These are phyloP conservation scores for Fragilaria radians DNA, from an alignment of 108 stramenopile genomes.

Conservation along the genomic window DNA sequence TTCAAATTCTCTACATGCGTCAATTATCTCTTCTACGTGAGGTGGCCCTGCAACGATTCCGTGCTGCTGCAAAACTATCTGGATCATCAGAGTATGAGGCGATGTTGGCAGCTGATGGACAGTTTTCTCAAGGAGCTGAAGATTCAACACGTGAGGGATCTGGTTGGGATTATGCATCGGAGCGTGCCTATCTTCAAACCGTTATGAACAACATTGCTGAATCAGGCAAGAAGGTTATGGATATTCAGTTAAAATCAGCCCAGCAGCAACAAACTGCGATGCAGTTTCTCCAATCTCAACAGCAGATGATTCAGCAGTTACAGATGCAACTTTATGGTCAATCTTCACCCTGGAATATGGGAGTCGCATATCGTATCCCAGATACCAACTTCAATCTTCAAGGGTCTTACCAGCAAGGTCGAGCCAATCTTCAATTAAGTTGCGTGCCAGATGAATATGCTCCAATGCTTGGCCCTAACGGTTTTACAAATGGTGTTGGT, in stretches of 20 bases:
- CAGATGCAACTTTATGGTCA: constrained; percentile 94
- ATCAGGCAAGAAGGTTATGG: constrained; percentile 68
- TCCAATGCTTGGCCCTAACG: constrained; percentile 91
- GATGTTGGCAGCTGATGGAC: constrained; percentile 89
- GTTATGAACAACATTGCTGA: constrained; percentile 85
- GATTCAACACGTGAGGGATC: constrained; percentile 72
- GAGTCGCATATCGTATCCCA: constrained; percentile 94
- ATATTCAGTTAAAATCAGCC: constrained; percentile 71
- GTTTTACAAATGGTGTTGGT: constrained; percentile 95
- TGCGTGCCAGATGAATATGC: constrained; percentile 97
- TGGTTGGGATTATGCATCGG: constrained; percentile 82
- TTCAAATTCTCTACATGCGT: constrained; percentile 86
- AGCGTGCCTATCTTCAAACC: constrained; percentile 66
- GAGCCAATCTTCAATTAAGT: constrained; percentile 87
- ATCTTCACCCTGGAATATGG: constrained; percentile 88
- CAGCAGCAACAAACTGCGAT: constrained; percentile 88
- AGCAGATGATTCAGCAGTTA: constrained; percentile 92
- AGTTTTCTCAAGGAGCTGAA: constrained; percentile 78
- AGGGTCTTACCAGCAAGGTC: constrained; percentile 91
- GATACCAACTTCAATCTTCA: constrained; percentile 95
- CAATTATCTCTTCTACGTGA: constrained; percentile 85
- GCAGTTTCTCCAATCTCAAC: constrained; percentile 92
- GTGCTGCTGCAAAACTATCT: constrained; percentile 60
- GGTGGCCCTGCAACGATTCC: constrained; percentile 79
- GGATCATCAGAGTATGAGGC: constrained; percentile 92